phyloP scores from a whole-genome alignment of 2,329 filamentous ascomycete species.

The Verruconis gallopava region DNA sequence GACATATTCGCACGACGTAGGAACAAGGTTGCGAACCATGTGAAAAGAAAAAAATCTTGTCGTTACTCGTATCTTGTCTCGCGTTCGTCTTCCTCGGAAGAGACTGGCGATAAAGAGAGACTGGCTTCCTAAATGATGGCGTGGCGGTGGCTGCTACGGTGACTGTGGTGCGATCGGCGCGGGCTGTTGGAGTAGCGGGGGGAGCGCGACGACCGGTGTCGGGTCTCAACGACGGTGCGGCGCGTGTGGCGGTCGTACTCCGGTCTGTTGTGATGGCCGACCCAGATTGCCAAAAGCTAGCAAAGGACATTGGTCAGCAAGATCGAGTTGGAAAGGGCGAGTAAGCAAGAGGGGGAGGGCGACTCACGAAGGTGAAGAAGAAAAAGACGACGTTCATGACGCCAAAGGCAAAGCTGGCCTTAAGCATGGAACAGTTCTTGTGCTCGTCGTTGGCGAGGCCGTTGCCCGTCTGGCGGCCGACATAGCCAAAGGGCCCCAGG shows the following conservation, averaged over 20 bases:
- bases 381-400: slow-evolving; percentile 84
- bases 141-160: slow-evolving; percentile 14
- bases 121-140: slow-evolving; percentile 1
- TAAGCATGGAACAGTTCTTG: slow-evolving; percentile 84
- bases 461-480: slow-evolving; percentile 33
- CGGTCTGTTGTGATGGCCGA: slow-evolving; percentile 31
- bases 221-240: slow-evolving; percentile 1
- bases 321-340: neutral
- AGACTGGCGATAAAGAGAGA: too few relatives aligned
- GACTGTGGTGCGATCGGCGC: slow-evolving; percentile 25
- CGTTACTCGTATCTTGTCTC: too few relatives aligned
- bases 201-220: slow-evolving; percentile 24
- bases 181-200: slow-evolving; percentile 20
- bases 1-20: too few relatives aligned
- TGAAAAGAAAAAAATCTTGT: too few relatives aligned
- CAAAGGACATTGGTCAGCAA: neutral
- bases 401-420: slow-evolving; percentile 75
- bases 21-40: too few relatives aligned
- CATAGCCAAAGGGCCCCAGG: slow-evolving; percentile 49
- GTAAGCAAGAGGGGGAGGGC: neutral
- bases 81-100: too few relatives aligned
- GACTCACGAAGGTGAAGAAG: slow-evolving; percentile 54
- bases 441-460: slow-evolving; percentile 42
- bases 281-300: slow-evolving; percentile 49
- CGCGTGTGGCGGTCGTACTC: slow-evolving; percentile 32